A percentile compares a stretch with the other conserved stretches of the same genome.
Evolutionary conservation across 1,139 yeast species (phyloP).

Genomic region (Pichia sp.): DNA sequence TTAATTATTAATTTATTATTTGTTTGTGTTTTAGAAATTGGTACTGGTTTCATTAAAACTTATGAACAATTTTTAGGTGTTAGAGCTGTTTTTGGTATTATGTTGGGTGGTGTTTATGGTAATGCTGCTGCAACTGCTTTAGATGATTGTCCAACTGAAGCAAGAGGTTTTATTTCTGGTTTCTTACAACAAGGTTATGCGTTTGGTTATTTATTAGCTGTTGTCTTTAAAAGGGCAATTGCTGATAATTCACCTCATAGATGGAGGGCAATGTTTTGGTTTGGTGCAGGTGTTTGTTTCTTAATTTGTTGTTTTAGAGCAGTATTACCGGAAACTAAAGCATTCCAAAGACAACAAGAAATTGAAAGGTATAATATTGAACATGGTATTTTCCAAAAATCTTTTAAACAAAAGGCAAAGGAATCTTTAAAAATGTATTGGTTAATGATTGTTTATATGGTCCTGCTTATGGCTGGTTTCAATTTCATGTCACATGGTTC

Average conservation of each 20-base stretch:
- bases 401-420: slow-evolving; percentile 27
- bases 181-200: slow-evolving; percentile 70
- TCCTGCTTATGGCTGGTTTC: slow-evolving; percentile 56
- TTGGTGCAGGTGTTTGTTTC: slow-evolving; percentile 65
- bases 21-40: slow-evolving; percentile 57
- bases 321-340: slow-evolving; percentile 53
- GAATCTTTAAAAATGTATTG: slow-evolving; percentile 36
- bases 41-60: slow-evolving; percentile 64
- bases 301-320: slow-evolving; percentile 51
- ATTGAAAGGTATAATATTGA: slow-evolving; percentile 29
- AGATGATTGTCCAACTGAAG: slow-evolving; percentile 59
- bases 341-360: slow-evolving; percentile 34
- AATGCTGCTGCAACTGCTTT: slow-evolving; percentile 61
- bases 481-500: slow-evolving; percentile 70
- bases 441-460: slow-evolving; percentile 44
- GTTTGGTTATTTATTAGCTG: slow-evolving; percentile 61
- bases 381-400: slow-evolving; percentile 24
- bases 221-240: slow-evolving; percentile 57
- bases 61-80: slow-evolving; percentile 62
- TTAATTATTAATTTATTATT: slow-evolving; percentile 46
- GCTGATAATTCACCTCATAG: slow-evolving; percentile 44
- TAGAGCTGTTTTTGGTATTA: slow-evolving; percentile 61
- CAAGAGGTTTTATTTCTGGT: slow-evolving; percentile 61
- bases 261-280: slow-evolving; percentile 81
- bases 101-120: slow-evolving; percentile 70